A percentile compares a stretch with the other conserved stretches of the same genome.
Evolutionary conservation across 805 yeast species (phyloP).

Genomic region (Sugiyamaella lignohabitans): DNA sequence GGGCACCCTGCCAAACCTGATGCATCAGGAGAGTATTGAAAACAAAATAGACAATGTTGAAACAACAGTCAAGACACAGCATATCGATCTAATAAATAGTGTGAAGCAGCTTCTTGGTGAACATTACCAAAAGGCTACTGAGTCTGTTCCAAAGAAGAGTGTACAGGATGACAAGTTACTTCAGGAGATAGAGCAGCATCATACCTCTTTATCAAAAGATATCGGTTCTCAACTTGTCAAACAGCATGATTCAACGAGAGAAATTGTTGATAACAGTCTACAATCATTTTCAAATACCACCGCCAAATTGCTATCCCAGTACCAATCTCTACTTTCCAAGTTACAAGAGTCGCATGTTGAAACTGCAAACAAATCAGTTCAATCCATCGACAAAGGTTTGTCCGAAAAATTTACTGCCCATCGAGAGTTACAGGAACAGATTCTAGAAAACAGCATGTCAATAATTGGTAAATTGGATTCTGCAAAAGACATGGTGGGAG

Average conservation of each 20-base stretch:
- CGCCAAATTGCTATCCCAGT: background rate
- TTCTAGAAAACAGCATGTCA: background rate
- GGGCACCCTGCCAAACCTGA: background rate
- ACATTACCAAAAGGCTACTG: background rate
- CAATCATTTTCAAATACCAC: background rate
- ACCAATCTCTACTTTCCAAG: background rate
- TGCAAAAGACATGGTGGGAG: background rate
- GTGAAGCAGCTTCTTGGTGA: background rate
- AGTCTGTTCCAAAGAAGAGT: too few relatives aligned
- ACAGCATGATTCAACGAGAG: background rate
- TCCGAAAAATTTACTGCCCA: too few relatives aligned
- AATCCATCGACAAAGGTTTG: too few relatives aligned
- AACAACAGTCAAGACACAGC: background rate
- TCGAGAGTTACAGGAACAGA: background rate
- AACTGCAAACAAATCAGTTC: too few relatives aligned
- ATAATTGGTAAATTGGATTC: background rate
- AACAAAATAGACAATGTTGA: background rate
- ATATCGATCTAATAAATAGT: background rate
- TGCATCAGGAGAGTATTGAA: background rate
- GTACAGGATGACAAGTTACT: background rate
- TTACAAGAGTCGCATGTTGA: too few relatives aligned
- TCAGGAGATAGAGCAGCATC: background rate
- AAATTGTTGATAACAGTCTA: background rate
- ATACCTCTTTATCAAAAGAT: too few relatives aligned
- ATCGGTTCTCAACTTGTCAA: background rate